These are phyloP conservation scores for Aureobasidium sp. DNA, from an alignment of 2,329 filamentous ascomycete genomes.

Conservation along the genomic window DNA sequence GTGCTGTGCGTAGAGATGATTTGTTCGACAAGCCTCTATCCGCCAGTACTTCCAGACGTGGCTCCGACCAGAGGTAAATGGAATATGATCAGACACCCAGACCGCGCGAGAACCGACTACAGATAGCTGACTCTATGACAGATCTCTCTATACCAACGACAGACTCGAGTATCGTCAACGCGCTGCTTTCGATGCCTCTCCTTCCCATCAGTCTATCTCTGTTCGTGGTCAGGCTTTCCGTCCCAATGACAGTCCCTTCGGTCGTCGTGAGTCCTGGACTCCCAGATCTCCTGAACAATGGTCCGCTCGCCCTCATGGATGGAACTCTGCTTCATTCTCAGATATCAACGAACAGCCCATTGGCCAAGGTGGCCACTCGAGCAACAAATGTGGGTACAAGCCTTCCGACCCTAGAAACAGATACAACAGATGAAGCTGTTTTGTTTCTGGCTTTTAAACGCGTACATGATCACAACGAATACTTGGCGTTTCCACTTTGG, in stretches of 20 bases:
- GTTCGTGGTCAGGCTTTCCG: slow-evolving; percentile 4
- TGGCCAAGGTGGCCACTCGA: neutral
- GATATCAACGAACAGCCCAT: neutral
- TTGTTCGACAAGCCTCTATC: slow-evolving; percentile 5
- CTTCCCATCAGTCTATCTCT: neutral
- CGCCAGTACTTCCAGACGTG: slow-evolving; percentile 2
- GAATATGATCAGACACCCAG: neutral
- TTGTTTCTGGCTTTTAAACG: neutral
- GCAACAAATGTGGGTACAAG: slow-evolving; percentile 3
- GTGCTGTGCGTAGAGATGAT: slow-evolving; percentile 6
- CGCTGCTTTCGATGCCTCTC: neutral
- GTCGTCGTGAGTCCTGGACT: neutral
- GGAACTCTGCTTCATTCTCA: neutral
- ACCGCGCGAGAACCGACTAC: neutral
- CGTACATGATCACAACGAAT: neutral
- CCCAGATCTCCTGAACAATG: slow-evolving; percentile 5
- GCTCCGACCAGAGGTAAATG: slow-evolving; percentile 2
- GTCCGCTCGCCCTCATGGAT: neutral
- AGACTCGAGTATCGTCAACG: neutral
- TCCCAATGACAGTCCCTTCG: neutral
- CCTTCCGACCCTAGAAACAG: neutral
- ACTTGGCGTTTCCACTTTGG: neutral
- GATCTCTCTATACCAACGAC: neutral
- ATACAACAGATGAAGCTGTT: neutral
- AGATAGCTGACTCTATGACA: neutral